phyloP scores from a whole-genome alignment of 306 rosid genomes.

The Styphnolobium japonicum region DNA sequence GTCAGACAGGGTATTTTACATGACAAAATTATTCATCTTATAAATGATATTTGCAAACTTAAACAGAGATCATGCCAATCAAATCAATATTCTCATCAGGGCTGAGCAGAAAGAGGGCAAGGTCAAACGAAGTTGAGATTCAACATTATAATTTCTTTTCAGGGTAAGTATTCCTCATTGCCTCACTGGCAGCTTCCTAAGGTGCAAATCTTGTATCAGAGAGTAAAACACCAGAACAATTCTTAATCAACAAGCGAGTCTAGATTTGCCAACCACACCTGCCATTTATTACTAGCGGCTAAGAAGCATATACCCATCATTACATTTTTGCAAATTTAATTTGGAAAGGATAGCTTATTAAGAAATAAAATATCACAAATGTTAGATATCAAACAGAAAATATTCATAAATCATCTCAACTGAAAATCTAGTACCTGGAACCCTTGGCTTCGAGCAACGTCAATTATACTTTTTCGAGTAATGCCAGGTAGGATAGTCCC shows the following conservation, averaged over 20 bases:
- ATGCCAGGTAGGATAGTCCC: slow-evolving; percentile 98
- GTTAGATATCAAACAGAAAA: slow-evolving; percentile 8
- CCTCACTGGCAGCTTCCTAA: not conserved
- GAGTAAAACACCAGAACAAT: not conserved
- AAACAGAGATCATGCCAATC: not conserved
- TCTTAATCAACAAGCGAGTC: not conserved
- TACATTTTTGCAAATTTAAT: not conserved
- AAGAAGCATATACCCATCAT: not conserved
- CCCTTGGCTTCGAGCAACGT: slow-evolving; percentile 85
- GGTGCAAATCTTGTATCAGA: not conserved
- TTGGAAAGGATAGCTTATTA: not conserved
- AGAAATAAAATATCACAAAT: not conserved
- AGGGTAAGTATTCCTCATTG: slow-evolving; percentile 2
- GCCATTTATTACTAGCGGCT: not conserved
- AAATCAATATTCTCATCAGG: not conserved
- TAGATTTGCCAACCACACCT: not conserved
- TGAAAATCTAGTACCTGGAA: slow-evolving; percentile 63
- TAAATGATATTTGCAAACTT: slow-evolving; percentile 4
- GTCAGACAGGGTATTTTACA: slow-evolving; percentile 1
- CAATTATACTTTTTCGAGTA: slow-evolving; percentile 94
- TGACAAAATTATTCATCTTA: not conserved
- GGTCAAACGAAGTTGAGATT: not conserved
- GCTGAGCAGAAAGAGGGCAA: slow-evolving; percentile 4
- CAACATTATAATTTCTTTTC: not conserved
- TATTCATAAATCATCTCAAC: slow-evolving; percentile 15